Percentiles rank a stretch among this genome's conserved stretches.
phyloP scores from a whole-genome alignment of 495 filamentous ascomycete genomes.

The Xylaria sp. region DNA sequence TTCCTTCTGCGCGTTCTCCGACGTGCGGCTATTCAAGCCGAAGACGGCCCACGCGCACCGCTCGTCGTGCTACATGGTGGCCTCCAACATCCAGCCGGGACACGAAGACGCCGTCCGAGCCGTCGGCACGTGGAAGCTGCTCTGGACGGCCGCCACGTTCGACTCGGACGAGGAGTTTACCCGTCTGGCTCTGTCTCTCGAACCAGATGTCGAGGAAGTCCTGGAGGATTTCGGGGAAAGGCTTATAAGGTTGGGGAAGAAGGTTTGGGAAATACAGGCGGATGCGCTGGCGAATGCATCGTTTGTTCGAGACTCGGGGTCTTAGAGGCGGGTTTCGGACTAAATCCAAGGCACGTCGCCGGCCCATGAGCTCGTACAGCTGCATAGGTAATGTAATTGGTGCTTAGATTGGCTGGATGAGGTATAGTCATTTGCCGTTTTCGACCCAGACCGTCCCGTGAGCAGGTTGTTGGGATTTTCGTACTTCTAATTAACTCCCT shows the following conservation, averaged over 20 bases:
- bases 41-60: constrained; percentile 46
- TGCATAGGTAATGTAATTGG: background rate
- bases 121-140: constrained; percentile 49
- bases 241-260: constrained; percentile 45
- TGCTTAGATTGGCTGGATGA: background rate
- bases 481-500: too few relatives aligned
- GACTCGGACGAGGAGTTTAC: constrained; percentile 41
- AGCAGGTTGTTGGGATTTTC: background rate
- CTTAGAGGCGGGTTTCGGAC: background rate
- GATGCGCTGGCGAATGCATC: constrained; percentile 49
- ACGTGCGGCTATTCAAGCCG: constrained; percentile 59
- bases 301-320: constrained; percentile 31
- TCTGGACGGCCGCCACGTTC: constrained; percentile 58
- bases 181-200: constrained; percentile 17
- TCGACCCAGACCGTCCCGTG: too few relatives aligned
- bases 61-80: constrained; percentile 65
- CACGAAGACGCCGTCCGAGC: constrained; percentile 43
- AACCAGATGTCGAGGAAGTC: constrained; percentile 39
- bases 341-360: background rate
- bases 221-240: constrained; percentile 51
- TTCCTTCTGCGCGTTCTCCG: constrained; percentile 52
- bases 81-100: constrained; percentile 50
- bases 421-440: background rate
- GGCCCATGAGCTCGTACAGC: background rate
- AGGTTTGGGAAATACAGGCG: constrained; percentile 52